phyloP scores from a whole-genome alignment of 495 filamentous ascomycete species.

The Podospora fimiseda region DNA sequence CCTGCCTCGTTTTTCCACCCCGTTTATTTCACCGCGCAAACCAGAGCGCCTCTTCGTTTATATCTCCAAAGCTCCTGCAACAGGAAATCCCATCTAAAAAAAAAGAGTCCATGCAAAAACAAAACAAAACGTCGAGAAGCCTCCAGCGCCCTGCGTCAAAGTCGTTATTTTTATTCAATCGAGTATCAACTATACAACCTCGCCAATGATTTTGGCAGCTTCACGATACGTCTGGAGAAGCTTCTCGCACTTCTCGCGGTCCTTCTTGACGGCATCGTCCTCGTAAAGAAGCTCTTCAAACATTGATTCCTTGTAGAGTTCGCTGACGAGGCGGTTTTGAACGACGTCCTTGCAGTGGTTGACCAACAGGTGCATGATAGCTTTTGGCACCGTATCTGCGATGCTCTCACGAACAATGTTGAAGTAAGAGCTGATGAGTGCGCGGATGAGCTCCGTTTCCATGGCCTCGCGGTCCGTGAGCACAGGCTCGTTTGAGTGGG shows the following conservation, averaged over 20 bases:
- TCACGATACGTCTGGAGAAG: slow-evolving; percentile 90
- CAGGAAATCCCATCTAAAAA: background rate
- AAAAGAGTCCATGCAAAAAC: background rate
- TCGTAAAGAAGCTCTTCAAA: slow-evolving; percentile 95
- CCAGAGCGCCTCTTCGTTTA: background rate
- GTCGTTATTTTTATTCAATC: too few species aligned
- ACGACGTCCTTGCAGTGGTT: slow-evolving; percentile 97
- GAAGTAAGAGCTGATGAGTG: slow-evolving; percentile 95
- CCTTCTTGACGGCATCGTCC: slow-evolving; percentile 93
- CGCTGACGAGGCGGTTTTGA: slow-evolving; percentile 91
- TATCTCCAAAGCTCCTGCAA: background rate
- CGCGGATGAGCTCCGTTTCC: slow-evolving; percentile 94
- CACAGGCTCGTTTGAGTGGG: slow-evolving; percentile 60
- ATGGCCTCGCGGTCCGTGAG: slow-evolving; percentile 92
- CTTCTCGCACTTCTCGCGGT: slow-evolving; percentile 96
- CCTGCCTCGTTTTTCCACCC: background rate
- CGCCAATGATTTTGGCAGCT: slow-evolving; percentile 93
- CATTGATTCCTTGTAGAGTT: slow-evolving; percentile 88
- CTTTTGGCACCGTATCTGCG: slow-evolving; percentile 96
- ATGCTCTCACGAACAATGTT: slow-evolving; percentile 97
- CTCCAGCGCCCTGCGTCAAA: too few species aligned
- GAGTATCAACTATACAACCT: slow-evolving; percentile 62
- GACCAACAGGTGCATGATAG: slow-evolving; percentile 96
- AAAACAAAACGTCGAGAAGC: too few species aligned
- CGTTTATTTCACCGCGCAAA: background rate